Base-by-base conservation (phyloP, 2,329 filamentous ascomycete genomes). In the Claviceps arundinis region DNA sequence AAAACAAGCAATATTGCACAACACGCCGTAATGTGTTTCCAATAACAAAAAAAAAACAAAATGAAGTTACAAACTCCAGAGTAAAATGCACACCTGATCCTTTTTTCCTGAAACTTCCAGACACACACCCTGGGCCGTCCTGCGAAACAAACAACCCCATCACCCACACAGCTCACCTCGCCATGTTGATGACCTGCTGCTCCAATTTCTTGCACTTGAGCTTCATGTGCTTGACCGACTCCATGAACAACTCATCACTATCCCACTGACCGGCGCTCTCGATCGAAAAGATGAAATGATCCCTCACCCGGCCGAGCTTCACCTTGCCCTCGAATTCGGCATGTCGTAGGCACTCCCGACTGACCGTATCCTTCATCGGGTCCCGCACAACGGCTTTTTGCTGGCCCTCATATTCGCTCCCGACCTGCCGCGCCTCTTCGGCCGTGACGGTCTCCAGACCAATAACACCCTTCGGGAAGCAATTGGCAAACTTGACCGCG, bases 251-350 rank as follows among this genome's bases (percentile, higher is more conserved):
- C 69, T 89, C 84, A 62, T 97, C 91, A 64, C 89, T 95, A 54
- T 93, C 84, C 74, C 89, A 95, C 71, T 98, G 93, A 5, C 93
- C 94, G 0, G 89, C 85, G 73, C 90, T 96, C 75, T 98, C 93
- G 38, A 98, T 78, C 51, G 82, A 85, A 75, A 93, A 98, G 69
- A 98, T 97, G 68, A 98, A 98, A 72, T 98, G 94, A 67, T 98
- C 93, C 58, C 89, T 77, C 61, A 89, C 75, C 51, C 94, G 78
- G 44, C 93, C 93, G 37, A 98, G 80, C 74, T 89, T 90, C 57
- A 98, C 93, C 74, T 96, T 98, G 65, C 83, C 87, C 69, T 93
- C 81, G 71, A 98, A 97, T 70, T 97, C 93, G 26, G 84, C 77
- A 65, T 98, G 91, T 48, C 93, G 82, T 64, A 98, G 70, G 63